Base-by-base conservation (phyloP, 2,329 filamentous ascomycete genomes). In the Penicillium occitanis region DNA sequence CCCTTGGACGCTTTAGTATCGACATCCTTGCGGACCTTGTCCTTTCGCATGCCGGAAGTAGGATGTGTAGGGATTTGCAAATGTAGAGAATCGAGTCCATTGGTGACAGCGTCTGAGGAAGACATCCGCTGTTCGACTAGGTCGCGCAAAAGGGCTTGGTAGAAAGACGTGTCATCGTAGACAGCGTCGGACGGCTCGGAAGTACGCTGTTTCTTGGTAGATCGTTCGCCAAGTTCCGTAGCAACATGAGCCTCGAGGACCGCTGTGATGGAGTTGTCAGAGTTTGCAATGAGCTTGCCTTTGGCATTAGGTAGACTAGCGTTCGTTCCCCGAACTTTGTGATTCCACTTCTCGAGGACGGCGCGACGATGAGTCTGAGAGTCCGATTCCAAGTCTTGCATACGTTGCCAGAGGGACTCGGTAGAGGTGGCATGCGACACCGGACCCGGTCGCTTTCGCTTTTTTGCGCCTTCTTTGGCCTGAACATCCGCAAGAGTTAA, bases 1-100 rank as follows among this genome's bases (percentile, higher is more conserved):
- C 95, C 95, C 80, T 98, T 98, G 76, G 92, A 96, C 0, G 95
- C 95, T 76, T 93, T 95, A 22, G 93, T 93, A 77, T 99, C 95
- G 4, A 98, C 91, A 35, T 89, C 86, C 75, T 91, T 91, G 79
- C 91, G 90, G 66, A 90, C 85, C 83, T 94, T 96, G 69, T 80
- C 78, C 67, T 81, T 80, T 58, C 77, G 77, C 77, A 81, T 80
- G 3, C 80, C 80, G 1, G 78, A 78, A 2, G 79, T 72, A 3
- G 76, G 74, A 62, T 82, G 78, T 2, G 78, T 71, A 17, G 74
- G 68, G n/a, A 80, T 71, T 61, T 77, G 75, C 40, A 73, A 66
- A 33, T 78, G 73, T 40, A 78, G 68, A n/a, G 73, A 73, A 61
- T 79, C 75, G 10, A 79, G 67, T 5, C 84, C 85, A 8, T 86